A percentile compares a stretch with the other conserved stretches of the same genome.
Conservation (phyloP, 106 monocot genomes). For the Dioscorea zingiberensis region DNA sequence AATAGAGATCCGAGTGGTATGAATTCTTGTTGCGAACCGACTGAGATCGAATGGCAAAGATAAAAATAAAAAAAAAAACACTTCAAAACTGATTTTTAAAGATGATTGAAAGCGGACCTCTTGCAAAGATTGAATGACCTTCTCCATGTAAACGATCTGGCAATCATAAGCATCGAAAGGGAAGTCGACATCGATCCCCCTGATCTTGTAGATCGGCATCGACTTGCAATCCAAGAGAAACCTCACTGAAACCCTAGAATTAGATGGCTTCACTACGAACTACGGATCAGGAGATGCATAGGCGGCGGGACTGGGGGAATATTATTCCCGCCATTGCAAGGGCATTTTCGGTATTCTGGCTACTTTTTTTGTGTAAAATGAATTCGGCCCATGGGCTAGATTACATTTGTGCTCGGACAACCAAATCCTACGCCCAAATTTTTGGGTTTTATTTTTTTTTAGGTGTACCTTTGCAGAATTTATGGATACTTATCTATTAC, state of each 20-base stretch:
- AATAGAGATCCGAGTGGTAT: too few relatives aligned
- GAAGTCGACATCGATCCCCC: conserved; percentile 93
- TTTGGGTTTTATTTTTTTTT: too few relatives aligned
- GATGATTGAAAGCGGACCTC: conserved; percentile 33
- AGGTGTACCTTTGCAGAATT: too few relatives aligned
- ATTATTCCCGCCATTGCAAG: neutral
- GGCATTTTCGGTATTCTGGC: neutral
- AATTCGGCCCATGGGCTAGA: neutral
- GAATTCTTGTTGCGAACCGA: neutral
- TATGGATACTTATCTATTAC: too few relatives aligned
- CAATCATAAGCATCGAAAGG: conserved; percentile 86
- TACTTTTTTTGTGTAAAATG: neutral
- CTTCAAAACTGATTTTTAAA: too few relatives aligned
- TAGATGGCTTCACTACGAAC: neutral
- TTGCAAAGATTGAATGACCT: conserved; percentile 86
- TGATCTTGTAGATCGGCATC: conserved; percentile 86
- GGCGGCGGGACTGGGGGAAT: neutral
- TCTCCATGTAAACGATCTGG: conserved; percentile 97
- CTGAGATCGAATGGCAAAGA: neutral
- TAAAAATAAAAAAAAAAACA: neutral
- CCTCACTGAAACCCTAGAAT: neutral
- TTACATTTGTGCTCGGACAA: too few relatives aligned
- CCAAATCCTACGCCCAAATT: too few relatives aligned
- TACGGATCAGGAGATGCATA: neutral
- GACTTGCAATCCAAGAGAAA: neutral